Evolutionary conservation across 768 basidiomycete genomes (phyloP), one percentile per base, ranked within the genome.

Genomic region (Hygrophoropsis aurantiaca): DNA sequence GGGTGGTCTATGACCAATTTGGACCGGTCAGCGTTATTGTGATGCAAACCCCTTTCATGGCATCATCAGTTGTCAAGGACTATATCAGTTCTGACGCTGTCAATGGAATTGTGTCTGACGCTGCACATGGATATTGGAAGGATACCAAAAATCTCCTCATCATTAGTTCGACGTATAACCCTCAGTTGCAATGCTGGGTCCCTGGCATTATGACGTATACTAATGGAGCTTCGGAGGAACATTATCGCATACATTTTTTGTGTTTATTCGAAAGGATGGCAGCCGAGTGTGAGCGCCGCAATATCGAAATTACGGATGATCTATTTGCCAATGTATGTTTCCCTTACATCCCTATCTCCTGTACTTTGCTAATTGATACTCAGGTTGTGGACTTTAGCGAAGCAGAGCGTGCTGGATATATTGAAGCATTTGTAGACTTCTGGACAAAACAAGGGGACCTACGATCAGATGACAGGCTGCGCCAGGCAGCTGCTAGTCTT

Each of bases 371-470:
- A 7, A 36, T 26, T 15, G 5, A 44, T 27, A 46, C 21, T 3
- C 26, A 71, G 68, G 52, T 70, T 2, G 56, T 71, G 40, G 66
- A 70, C 47, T 69, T 67, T 42, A 68, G 68, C 46, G 55, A 65
- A 34, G 68, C 70, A 2, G 58, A 71, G 39, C 54, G 61, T 0
- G n/a, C 20, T 3, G 68, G 68, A 1, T 70, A 65, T 44, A 60
- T 60, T 8, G 11, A 35, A 1, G 66, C 64, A 2, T 70, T 61
- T 44, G 41, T 64, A n/a, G 40, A 40, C 2, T 66, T 64, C 38
- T 61, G 59, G 55, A 26, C 18, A 4, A n/a, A 27, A 19, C 50
- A 36, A 3, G 40, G 34, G 1, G 34, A 50, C 11, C 8, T 25
- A 2, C 47, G 55, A 1, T 39, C 42, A 0, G 45, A 27, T 2